Evolutionary conservation across 768 basidiomycete genomes (phyloP), one percentile per base, ranked within the genome.

Genomic region (Termitomyces sp.): DNA sequence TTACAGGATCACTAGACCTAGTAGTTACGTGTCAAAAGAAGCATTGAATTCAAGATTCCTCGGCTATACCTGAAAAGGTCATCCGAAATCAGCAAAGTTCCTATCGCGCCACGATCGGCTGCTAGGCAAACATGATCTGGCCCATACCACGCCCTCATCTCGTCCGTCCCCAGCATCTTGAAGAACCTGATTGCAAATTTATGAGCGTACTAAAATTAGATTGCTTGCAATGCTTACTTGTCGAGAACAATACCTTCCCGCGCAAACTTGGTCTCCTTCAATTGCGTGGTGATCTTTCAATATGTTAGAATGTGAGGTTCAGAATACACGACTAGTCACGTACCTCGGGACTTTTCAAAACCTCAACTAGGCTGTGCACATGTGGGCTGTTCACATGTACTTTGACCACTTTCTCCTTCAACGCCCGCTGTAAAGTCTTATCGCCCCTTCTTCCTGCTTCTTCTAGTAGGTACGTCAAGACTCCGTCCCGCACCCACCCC

Each of bases 101-200:
- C 94, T 42, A 98, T 86, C 0, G 97, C 97, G 0, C 94, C 95
- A 50, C 97, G 81, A 67, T 95, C 92, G 36, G 92, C 88, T 4
- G 97, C 97, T 22, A 97, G 80, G 51, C 81, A 77, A 55, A 99
- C 97, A 71, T 99, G 97, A 50, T 92, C 87, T 13, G 95, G 92
- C 1, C 96, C 97, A 70, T 99, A 99, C 97, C 97, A 99, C 5
- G 97, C 97, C 55, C 97, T 82, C 77, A 95, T 86, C 70, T 98
- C 95, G 64, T 99, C 95, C 1, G 81, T 81, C 0, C 89, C 93
- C 29, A 98, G 82, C 94, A 95, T 98, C 72, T 98, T 99, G 76
- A 94, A 94, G 75, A 99, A 99, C 63, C 95, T 98, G 62, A 2
- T 33, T 62, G 15, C 39, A n/a, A 45, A 13, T n/a, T n/a, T n/a